Evolutionary conservation across 352 stramenopile genomes (phyloP).

Genomic region (Globisporangium echinulatum): DNA sequence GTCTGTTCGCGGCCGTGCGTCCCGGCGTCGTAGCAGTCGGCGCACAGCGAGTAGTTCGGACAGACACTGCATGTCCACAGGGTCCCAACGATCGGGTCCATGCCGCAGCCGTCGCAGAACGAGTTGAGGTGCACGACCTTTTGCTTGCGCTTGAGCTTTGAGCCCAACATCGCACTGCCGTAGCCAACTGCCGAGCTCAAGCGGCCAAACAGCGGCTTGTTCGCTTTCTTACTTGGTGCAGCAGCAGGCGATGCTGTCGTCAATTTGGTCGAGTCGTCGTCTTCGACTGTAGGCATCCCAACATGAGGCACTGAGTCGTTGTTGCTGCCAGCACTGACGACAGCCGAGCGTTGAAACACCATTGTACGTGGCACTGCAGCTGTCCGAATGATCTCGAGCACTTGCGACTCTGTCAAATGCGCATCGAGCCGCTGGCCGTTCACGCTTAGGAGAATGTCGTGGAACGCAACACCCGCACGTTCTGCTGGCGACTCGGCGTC

Average conservation of each 20-base stretch:
- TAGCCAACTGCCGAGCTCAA: slow-evolving; percentile 61
- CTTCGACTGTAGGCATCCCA: slow-evolving; percentile 19
- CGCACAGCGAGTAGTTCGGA: slow-evolving; percentile 64
- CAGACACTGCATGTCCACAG: slow-evolving; percentile 74
- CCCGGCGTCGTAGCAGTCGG: slow-evolving; percentile 60
- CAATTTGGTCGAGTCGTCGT: slow-evolving; percentile 2
- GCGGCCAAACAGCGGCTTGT: slow-evolving; percentile 37
- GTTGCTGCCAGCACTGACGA: slow-evolving; percentile 13
- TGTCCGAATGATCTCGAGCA: slow-evolving; percentile 51
- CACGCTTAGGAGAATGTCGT: slow-evolving; percentile 53
- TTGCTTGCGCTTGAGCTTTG: slow-evolving; percentile 66
- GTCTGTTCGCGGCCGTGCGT: slow-evolving; percentile 73
- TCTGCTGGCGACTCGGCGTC: slow-evolving; percentile 46
- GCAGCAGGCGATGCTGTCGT: slow-evolving; percentile 3
- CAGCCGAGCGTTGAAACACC: slow-evolving; percentile 46
- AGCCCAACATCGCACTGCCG: slow-evolving; percentile 51
- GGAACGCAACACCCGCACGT: slow-evolving; percentile 43
- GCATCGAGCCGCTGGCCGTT: slow-evolving; percentile 55
- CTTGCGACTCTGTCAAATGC: slow-evolving; percentile 54
- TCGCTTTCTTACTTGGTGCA: slow-evolving; percentile 22
- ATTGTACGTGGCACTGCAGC: slow-evolving; percentile 45
- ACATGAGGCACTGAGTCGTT: background rate
- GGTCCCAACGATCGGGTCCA: slow-evolving; percentile 55
- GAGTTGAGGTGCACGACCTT: slow-evolving; percentile 50
- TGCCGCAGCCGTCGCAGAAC: slow-evolving; percentile 68